These are phyloP conservation scores for Cercospora beticola DNA, from an alignment of 2,329 filamentous ascomycete species.

Conservation along the genomic window DNA sequence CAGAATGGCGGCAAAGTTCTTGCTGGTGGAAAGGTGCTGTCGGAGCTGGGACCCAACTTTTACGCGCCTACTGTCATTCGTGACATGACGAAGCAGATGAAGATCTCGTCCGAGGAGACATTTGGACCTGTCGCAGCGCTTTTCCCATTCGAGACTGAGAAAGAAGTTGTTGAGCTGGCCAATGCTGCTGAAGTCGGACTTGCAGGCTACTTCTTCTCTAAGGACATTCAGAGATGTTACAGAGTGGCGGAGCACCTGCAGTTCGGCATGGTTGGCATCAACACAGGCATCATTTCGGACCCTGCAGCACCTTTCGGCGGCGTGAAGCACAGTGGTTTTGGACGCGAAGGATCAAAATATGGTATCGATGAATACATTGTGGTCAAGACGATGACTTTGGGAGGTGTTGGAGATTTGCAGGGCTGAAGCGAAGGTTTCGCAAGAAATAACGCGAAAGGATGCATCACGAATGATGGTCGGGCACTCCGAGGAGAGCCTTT, in stretches of 20 bases:
- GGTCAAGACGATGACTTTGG: conserved; percentile 64
- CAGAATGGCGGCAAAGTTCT: conserved; percentile 49
- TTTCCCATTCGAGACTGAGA: conserved; percentile 31
- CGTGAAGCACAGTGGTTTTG: conserved; percentile 79
- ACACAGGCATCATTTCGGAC: conserved; percentile 31
- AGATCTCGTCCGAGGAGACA: conserved; percentile 30
- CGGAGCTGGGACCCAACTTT: conserved; percentile 42
- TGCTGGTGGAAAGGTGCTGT: conserved; percentile 15
- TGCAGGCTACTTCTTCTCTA: conserved; percentile 38
- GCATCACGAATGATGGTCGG: background rate
- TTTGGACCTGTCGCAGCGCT: conserved; percentile 31
- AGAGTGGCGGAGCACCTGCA: conserved; percentile 44
- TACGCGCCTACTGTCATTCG: conserved; percentile 30
- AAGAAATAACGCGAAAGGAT: background rate
- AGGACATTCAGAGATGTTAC: conserved; percentile 38
- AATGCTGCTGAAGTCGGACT: conserved; percentile 31
- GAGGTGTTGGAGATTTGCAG: conserved; percentile 19
- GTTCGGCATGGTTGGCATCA: conserved; percentile 41
- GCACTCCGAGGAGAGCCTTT: background rate
- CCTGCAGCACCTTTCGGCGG: conserved; percentile 63
- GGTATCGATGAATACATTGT: conserved; percentile 74
- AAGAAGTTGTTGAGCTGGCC: conserved; percentile 24
- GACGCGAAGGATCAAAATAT: conserved; percentile 73
- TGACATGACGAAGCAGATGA: conserved; percentile 27
- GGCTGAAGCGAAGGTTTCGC: background rate